phyloP scores from a whole-genome alignment of 192 early-diverging fungal genomes.

The Mortierella alpina region DNA sequence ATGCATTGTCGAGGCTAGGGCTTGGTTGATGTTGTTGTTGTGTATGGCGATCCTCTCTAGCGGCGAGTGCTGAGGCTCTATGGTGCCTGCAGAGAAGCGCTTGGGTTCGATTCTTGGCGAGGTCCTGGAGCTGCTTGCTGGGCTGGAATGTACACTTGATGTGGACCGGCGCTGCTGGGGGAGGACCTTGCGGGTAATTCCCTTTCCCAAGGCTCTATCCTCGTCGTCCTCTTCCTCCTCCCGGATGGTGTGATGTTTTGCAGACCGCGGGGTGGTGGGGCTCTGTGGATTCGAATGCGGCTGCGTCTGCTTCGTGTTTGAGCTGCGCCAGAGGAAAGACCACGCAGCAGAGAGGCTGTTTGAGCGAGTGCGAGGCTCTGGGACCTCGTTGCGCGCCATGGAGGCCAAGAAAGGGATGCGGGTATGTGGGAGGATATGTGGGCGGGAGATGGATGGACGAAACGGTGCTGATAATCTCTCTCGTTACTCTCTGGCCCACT shows the following conservation, averaged over 20 bases:
- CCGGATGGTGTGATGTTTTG: constrained; percentile 35
- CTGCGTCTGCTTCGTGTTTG: constrained; percentile 16
- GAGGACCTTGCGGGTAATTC: constrained; percentile 46
- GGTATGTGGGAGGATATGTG: background rate
- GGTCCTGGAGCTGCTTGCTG: constrained; percentile 32
- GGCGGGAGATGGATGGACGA: background rate
- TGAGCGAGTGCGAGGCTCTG: constrained; percentile 45
- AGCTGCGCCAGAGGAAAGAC: constrained; percentile 43
- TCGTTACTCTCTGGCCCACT: no score
- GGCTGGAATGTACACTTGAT: constrained; percentile 37
- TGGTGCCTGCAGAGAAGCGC: background rate
- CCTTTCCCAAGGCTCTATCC: constrained; percentile 39
- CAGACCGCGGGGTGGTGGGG: background rate
- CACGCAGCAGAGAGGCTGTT: constrained; percentile 49
- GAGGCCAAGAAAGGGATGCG: constrained; percentile 5
- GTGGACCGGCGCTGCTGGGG: constrained; percentile 48
- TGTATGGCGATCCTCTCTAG: constrained; percentile 49
- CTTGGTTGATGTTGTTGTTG: constrained; percentile 44
- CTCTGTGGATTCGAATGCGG: background rate
- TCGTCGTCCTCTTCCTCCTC: constrained; percentile 48
- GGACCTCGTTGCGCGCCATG: constrained; percentile 45
- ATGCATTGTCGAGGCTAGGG: constrained; percentile 30
- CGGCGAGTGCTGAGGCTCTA: constrained; percentile 17
- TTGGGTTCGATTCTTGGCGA: constrained; percentile 24
- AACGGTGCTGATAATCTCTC: no score